Evolutionary conservation across 2,329 filamentous ascomycete species (phyloP).

Genomic region (Phyllosticta citriasiana): DNA sequence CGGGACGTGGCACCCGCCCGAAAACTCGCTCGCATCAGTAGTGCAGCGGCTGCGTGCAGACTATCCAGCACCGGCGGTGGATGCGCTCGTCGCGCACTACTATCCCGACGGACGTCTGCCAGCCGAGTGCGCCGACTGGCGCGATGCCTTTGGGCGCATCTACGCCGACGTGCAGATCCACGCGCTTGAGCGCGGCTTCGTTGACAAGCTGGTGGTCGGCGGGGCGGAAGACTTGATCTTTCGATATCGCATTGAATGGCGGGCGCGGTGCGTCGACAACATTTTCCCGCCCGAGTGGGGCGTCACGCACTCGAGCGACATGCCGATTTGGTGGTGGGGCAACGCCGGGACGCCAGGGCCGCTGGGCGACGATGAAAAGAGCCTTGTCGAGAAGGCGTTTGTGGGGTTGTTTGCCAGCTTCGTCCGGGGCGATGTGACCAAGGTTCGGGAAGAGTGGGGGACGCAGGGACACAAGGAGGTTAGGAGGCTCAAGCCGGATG

Average conservation of each 20-base stretch:
- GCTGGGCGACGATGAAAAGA: slow-evolving; percentile 36
- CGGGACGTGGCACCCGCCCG: slow-evolving; percentile 39
- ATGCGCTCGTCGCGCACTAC: slow-evolving; percentile 35
- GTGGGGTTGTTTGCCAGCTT: slow-evolving; percentile 31
- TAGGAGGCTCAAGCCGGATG: slow-evolving; percentile 36
- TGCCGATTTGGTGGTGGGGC: slow-evolving; percentile 48
- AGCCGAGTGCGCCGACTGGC: slow-evolving; percentile 34
- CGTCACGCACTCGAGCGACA: slow-evolving; percentile 45
- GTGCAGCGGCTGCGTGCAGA: slow-evolving; percentile 41
- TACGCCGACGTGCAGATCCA: slow-evolving; percentile 50
- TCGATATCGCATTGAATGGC: slow-evolving; percentile 46
- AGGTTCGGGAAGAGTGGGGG: slow-evolving; percentile 25
- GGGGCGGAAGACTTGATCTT: slow-evolving; percentile 29
- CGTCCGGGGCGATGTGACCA: slow-evolving; percentile 28
- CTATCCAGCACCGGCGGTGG: slow-evolving; percentile 37
- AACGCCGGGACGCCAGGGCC: slow-evolving; percentile 18
- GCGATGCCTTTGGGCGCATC: slow-evolving; percentile 42
- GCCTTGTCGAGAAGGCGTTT: slow-evolving; percentile 26
- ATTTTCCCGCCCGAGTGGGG: slow-evolving; percentile 38
- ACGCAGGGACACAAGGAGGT: slow-evolving; percentile 28
- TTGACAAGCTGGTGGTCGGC: slow-evolving; percentile 36
- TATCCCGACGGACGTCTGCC: slow-evolving; percentile 29
- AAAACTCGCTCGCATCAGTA: slow-evolving; percentile 32
- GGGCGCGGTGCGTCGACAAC: slow-evolving; percentile 37
- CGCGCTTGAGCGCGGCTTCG: slow-evolving; percentile 42